phyloP scores from a whole-genome alignment of 495 filamentous ascomycete species.

The Bathelium albidoporum region DNA sequence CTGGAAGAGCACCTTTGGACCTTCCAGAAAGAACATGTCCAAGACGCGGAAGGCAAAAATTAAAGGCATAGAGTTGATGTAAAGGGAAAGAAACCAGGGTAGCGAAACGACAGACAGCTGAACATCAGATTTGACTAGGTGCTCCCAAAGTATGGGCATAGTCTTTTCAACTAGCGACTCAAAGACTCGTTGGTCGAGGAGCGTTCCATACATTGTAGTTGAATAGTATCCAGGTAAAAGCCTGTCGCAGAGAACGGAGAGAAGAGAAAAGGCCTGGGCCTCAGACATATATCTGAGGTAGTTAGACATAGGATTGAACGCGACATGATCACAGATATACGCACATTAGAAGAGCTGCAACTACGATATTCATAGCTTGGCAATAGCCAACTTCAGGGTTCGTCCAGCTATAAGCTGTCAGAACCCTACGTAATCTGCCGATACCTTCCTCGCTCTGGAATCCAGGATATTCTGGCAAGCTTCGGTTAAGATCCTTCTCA shows the following conservation, averaged over 20 bases:
- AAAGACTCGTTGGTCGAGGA: constrained; percentile 93
- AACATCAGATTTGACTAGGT: constrained; percentile 86
- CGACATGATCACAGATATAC: constrained; percentile 16
- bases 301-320: neutral
- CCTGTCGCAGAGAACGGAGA: constrained; percentile 85
- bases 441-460: constrained; percentile 97
- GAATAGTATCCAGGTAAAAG: constrained; percentile 95
- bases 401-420: constrained; percentile 94
- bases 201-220: constrained; percentile 95
- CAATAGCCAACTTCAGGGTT: constrained; percentile 94
- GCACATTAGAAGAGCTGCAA: constrained; percentile 83
- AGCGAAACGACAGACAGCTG: constrained; percentile 97
- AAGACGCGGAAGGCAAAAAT: constrained; percentile 94
- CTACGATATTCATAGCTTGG: constrained; percentile 99
- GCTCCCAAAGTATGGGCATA: constrained; percentile 97
- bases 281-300: constrained; percentile 80
- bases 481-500: constrained; percentile 93
- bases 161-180: constrained; percentile 95
- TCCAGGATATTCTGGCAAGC: constrained; percentile 90
- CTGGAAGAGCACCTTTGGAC: constrained; percentile 94
- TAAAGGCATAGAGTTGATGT: constrained; percentile 98
- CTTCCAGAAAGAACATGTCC: constrained; percentile 97
- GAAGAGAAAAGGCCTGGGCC: constrained; percentile 85
- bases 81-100: constrained; percentile 95
- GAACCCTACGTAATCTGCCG: constrained; percentile 72